These are phyloP conservation scores for Sequoiadendron giganteum DNA, from an alignment of 75 land plant species.

Conservation along the genomic window DNA sequence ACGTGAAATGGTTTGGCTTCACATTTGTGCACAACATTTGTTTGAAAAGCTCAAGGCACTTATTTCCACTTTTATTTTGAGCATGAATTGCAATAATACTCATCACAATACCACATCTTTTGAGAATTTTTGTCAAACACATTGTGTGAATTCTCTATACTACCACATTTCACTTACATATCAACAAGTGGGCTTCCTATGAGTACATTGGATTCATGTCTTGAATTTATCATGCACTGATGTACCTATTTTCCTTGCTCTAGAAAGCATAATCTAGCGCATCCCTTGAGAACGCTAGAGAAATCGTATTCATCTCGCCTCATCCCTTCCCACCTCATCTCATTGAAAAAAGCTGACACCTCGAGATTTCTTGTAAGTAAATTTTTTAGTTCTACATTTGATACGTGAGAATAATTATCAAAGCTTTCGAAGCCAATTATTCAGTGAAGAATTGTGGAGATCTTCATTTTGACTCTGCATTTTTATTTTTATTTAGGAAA, in stretches of 20 bases:
- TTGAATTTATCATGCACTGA: constrained; percentile 3
- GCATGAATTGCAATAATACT: constrained; percentile 25
- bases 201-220: constrained; percentile 14
- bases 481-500: neutral
- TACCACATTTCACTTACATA: constrained; percentile 24
- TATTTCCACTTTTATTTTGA: neutral
- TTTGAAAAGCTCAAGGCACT: constrained; percentile 11
- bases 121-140: constrained; percentile 26
- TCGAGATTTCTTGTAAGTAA: neutral
- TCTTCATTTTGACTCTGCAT: neutral
- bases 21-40: neutral
- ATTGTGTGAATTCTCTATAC: constrained; percentile 17
- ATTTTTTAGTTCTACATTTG: neutral
- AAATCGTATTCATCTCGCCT: constrained; percentile 20
- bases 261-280: constrained; percentile 12
- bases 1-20: constrained; percentile 4
- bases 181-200: constrained; percentile 22
- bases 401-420: neutral
- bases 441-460: neutral
- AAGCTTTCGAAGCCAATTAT: neutral
- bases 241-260: constrained; percentile 29
- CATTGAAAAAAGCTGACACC: constrained; percentile 12
- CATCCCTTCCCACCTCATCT: constrained; percentile 12
- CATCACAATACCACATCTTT: constrained; percentile 18
- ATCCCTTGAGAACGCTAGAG: constrained; percentile 27